Percentiles rank a stretch among this genome's conserved stretches.
phyloP scores from a whole-genome alignment of 2,329 filamentous ascomycete genomes.

The Colletotrichum siamense region DNA sequence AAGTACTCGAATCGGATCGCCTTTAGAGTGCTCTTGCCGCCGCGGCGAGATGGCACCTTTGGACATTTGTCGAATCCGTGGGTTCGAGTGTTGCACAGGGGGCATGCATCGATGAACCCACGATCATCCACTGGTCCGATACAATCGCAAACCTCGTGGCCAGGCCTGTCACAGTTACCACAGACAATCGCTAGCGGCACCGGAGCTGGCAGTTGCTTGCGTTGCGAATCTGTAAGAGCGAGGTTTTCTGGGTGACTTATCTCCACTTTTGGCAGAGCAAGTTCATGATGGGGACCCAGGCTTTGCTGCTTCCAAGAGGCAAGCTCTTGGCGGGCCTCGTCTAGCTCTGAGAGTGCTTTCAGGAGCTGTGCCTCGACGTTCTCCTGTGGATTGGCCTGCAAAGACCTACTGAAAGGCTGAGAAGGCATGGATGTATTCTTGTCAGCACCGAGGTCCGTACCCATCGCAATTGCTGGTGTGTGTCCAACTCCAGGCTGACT shows the following conservation, averaged over 20 bases:
- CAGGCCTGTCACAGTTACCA: not conserved
- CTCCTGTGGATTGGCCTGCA: not conserved
- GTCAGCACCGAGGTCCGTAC: not conserved
- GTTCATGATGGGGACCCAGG: not conserved
- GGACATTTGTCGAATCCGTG: not conserved
- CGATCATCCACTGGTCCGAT: not conserved
- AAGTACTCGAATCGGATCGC: not conserved
- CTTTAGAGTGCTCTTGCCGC: not conserved
- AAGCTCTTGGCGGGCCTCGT: not conserved
- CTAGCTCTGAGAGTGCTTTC: not conserved
- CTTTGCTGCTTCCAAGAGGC: not conserved
- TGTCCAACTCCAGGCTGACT: not conserved
- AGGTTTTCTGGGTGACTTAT: not conserved
- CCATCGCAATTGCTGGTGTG: not conserved
- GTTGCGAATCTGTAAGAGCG: not conserved
- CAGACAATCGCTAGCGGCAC: not conserved
- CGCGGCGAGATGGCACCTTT: not conserved
- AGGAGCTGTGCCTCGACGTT: not conserved
- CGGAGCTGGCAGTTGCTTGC: not conserved
- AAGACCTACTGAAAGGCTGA: not conserved
- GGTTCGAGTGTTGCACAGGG: not conserved
- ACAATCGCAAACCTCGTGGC: not conserved
- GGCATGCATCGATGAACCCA: conserved; percentile 1
- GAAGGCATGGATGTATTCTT: not conserved
- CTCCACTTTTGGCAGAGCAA: not conserved